Percentiles rank a stretch among this genome's conserved stretches.
These are phyloP conservation scores for Colletotrichum tamarilloi DNA, from an alignment of 2,329 filamentous ascomycete genomes.

Conservation along the genomic window DNA sequence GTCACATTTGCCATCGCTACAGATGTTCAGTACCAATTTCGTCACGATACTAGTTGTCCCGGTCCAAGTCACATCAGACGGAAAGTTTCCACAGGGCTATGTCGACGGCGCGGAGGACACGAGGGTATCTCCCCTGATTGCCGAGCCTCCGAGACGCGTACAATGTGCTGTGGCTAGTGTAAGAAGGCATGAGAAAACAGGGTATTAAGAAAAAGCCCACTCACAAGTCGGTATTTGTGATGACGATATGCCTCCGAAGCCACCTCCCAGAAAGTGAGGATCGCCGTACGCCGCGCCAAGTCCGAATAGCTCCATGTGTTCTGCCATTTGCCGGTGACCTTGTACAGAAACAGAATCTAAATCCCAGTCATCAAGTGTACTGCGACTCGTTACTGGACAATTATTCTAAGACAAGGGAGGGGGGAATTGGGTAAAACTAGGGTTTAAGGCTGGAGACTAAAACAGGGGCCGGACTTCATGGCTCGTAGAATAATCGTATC, in stretches of 20 bases:
- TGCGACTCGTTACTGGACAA: no score
- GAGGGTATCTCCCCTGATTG: not conserved
- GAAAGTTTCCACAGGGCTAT: not conserved
- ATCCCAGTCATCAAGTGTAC: not conserved
- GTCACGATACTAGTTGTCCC: not conserved
- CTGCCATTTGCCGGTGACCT: not conserved
- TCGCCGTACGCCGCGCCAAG: no score
- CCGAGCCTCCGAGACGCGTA: not conserved
- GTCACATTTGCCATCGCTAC: not conserved
- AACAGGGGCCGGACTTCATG: not conserved
- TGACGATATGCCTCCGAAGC: not conserved
- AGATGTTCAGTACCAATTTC: not conserved
- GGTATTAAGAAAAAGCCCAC: not conserved
- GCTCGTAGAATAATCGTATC: not conserved
- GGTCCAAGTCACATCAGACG: not conserved
- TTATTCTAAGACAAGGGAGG: no score
- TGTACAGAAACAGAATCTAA: not conserved
- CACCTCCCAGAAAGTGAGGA: not conserved
- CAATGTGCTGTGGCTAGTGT: not conserved
- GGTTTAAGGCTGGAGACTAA: not conserved
- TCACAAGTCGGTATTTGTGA: not conserved
- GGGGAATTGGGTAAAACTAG: no score
- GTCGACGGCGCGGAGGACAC: not conserved
- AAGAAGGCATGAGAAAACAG: not conserved
- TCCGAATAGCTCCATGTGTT: not conserved